A percentile compares a stretch with the other conserved stretches of the same genome.
These are phyloP conservation scores for Hericium rajendrae DNA, from an alignment of 768 basidiomycete species.

Conservation along the genomic window DNA sequence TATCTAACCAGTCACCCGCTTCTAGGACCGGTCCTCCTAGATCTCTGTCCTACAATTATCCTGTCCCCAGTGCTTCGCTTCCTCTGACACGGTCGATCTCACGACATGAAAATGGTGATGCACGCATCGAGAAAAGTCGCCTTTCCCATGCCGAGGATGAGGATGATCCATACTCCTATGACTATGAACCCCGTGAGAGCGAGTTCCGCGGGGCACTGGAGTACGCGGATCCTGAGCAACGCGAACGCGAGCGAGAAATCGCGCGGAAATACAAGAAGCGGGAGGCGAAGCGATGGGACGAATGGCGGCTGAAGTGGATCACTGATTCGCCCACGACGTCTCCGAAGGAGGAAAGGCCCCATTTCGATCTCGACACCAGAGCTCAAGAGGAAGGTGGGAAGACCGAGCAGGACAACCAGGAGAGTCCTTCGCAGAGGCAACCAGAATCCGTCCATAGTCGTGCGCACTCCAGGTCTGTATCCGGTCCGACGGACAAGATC, in stretches of 20 bases:
- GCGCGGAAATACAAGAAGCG: conserved; percentile 43
- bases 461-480: not conserved
- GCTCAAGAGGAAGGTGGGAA: not conserved
- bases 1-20: conserved; percentile 36
- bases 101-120: conserved; percentile 18
- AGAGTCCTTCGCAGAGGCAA: not conserved
- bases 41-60: conserved; percentile 58
- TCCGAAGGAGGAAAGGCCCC: not conserved
- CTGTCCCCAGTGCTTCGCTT: conserved; percentile 35
- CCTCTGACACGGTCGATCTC: conserved; percentile 13
- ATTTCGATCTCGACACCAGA: not conserved
- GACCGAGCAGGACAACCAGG: not conserved
- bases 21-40: conserved; percentile 65
- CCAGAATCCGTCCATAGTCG: not conserved
- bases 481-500: not conserved
- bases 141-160: conserved; percentile 20
- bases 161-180: conserved; percentile 20
- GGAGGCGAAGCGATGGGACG: conserved; percentile 29
- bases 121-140: conserved; percentile 23
- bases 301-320: conserved; percentile 42
- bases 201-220: conserved; percentile 61
- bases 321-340: conserved; percentile 32
- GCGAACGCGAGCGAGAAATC: conserved; percentile 29
- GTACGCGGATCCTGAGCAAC: conserved; percentile 23
- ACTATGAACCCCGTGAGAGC: conserved; percentile 28